phyloP scores from a whole-genome alignment of 805 yeast genomes.

The Lipomyces sp. region DNA sequence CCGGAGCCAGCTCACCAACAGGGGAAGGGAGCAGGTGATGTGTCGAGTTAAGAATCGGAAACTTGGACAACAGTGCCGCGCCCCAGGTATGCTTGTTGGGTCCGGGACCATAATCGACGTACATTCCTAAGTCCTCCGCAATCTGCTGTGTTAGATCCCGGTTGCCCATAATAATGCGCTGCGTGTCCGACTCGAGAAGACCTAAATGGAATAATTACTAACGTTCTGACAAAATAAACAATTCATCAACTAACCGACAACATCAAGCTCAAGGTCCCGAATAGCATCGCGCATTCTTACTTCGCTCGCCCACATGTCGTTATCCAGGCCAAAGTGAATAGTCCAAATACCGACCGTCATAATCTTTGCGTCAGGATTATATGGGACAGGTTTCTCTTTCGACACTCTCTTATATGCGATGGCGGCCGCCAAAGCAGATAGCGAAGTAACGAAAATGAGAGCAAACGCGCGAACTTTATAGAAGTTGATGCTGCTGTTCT shows the following conservation, averaged over 20 bases:
- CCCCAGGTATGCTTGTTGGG: constrained; percentile 99
- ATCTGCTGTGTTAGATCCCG: constrained; percentile 89
- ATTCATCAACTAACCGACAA: constrained; percentile 50
- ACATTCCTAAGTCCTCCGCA: constrained; percentile 92
- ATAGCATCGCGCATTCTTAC: constrained; percentile 84
- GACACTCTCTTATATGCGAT: constrained; percentile 64
- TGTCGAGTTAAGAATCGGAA: constrained; percentile 87
- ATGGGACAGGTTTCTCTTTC: constrained; percentile 65
- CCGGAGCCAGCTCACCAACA: constrained; percentile 97
- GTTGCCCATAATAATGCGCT: constrained; percentile 91
- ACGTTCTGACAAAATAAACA: background rate
- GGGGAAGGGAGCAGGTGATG: constrained; percentile 96
- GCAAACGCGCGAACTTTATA: constrained; percentile 26
- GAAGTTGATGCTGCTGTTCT: constrained; percentile 27
- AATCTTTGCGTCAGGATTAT: constrained; percentile 66
- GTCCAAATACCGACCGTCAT: constrained; percentile 99
- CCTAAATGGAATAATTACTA: constrained; percentile 52
- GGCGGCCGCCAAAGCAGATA: constrained; percentile 54
- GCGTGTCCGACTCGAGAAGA: constrained; percentile 88
- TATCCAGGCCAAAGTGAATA: constrained; percentile 94
- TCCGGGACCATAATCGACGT: constrained; percentile 96
- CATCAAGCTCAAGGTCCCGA: constrained; percentile 84
- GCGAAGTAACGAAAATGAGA: constrained; percentile 44
- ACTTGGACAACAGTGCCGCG: constrained; percentile 85
- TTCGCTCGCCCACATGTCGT: constrained; percentile 98